phyloP scores from a whole-genome alignment of 2,329 filamentous ascomycete species.

The Graphiopsis chlorocephala region DNA sequence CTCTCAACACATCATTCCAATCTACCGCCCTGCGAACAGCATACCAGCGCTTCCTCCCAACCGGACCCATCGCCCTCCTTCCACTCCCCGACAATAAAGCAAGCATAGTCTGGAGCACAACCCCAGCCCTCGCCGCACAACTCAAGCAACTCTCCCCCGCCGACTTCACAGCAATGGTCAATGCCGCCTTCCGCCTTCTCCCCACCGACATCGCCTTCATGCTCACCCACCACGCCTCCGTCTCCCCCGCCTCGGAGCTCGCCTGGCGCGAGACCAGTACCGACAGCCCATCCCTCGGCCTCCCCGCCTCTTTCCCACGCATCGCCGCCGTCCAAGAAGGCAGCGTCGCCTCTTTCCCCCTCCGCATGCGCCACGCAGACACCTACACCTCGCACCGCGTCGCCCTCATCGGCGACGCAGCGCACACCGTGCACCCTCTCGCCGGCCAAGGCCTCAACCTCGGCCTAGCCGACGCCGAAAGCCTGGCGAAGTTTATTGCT shows the following conservation, averaged over 20 bases:
- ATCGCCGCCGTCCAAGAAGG: constrained; percentile 72
- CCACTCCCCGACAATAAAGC: constrained; percentile 80
- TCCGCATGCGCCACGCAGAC: constrained; percentile 89
- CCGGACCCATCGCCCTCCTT: constrained; percentile 85
- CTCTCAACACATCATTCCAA: constrained; percentile 49
- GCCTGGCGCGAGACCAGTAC: constrained; percentile 80
- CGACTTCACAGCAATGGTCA: constrained; percentile 84
- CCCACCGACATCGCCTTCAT: constrained; percentile 80
- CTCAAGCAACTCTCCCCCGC: constrained; percentile 70
- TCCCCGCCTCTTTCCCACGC: constrained; percentile 47
- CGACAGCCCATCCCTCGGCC: constrained; percentile 39
- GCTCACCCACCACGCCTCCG: constrained; percentile 54
- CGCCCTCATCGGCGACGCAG: constrained; percentile 88
- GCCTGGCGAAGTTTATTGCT: constrained; percentile 70
- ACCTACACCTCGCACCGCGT: constrained; percentile 89
- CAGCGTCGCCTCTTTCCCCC: constrained; percentile 83
- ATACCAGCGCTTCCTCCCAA: constrained; percentile 92
- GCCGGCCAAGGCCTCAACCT: constrained; percentile 94
- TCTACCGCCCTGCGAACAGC: constrained; percentile 61
- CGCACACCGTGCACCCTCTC: constrained; percentile 91
- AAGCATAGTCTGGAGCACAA: constrained; percentile 93
- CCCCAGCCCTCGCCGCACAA: constrained; percentile 70
- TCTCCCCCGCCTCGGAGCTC: constrained; percentile 54
- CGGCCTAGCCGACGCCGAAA: constrained; percentile 83
- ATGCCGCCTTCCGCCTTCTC: constrained; percentile 83